These are phyloP conservation scores for Mortierella sp. DNA, from an alignment of 371 early-diverging fungal species.

Conservation along the genomic window DNA sequence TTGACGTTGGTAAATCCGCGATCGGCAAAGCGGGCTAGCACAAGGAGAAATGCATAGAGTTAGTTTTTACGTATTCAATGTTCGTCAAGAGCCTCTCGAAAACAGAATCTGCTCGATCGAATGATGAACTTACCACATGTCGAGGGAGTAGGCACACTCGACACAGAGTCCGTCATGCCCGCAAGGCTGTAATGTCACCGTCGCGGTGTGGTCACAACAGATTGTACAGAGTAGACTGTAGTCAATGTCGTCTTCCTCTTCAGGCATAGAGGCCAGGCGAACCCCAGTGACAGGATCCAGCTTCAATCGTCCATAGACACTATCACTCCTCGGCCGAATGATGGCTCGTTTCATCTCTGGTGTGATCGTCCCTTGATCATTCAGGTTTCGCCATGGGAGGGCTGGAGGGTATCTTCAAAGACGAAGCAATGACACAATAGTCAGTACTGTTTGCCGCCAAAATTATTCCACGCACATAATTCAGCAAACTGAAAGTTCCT, in stretches of 20 bases:
- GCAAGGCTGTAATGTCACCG: slow-evolving; percentile 54
- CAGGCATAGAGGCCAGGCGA: slow-evolving; percentile 38
- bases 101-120: not conserved
- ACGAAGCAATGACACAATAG: not conserved
- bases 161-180: slow-evolving; percentile 55
- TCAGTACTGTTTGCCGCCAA: not conserved
- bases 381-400: slow-evolving; percentile 52
- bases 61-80: not conserved
- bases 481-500: not conserved
- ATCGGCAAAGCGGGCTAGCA: slow-evolving; percentile 44
- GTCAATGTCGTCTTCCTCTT: slow-evolving; percentile 41
- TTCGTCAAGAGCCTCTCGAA: too few relatives aligned
- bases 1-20: slow-evolving; percentile 50
- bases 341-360: slow-evolving; percentile 37
- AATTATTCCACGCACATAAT: not conserved
- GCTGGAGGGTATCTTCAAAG: slow-evolving; percentile 46
- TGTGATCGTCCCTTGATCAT: slow-evolving; percentile 33
- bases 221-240: slow-evolving; percentile 51
- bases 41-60: not conserved
- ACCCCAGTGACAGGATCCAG: slow-evolving; percentile 48
- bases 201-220: slow-evolving; percentile 56
- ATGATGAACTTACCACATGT: slow-evolving; percentile 38
- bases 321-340: slow-evolving; percentile 36
- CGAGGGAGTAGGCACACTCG: slow-evolving; percentile 53
- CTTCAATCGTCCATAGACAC: slow-evolving; percentile 33